Evolutionary conservation across 192 early-diverging fungal genomes (phyloP).

Genomic region (Spizellomyces punctatus): DNA sequence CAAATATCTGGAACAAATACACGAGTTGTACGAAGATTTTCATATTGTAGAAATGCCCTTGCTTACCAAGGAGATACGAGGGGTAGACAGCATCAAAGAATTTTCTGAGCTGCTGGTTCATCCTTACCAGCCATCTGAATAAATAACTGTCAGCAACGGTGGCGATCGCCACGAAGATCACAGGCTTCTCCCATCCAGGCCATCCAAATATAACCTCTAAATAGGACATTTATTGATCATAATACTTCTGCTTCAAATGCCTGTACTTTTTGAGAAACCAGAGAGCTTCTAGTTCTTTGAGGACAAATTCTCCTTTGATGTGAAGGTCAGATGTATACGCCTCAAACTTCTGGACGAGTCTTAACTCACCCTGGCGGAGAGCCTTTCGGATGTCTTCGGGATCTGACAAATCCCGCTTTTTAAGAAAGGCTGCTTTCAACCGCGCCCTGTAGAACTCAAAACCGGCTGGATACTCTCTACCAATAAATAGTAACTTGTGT

Average conservation of each 20-base stretch:
- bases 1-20: constrained; percentile 98
- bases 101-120: constrained; percentile 92
- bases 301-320: constrained; percentile 36
- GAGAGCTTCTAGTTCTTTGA: constrained; percentile 39
- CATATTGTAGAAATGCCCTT: constrained; percentile 93
- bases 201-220: too few relatives aligned
- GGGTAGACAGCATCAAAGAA: constrained; percentile 86
- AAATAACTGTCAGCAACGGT: too few relatives aligned
- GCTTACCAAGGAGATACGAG: constrained; percentile 94
- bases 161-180: too few relatives aligned
- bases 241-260: constrained; percentile 23
- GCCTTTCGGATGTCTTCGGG: constrained; percentile 31
- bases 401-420: constrained; percentile 30
- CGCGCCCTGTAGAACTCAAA: constrained; percentile 14
- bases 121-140: constrained; percentile 55
- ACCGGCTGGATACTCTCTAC: constrained; percentile 36
- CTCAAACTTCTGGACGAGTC: not conserved
- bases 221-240: not conserved
- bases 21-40: constrained; percentile 99
- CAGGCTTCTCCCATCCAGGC: too few relatives aligned
- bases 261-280: constrained; percentile 46
- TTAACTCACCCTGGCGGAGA: constrained; percentile 25
- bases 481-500: constrained; percentile 29
- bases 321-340: not conserved
- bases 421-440: constrained; percentile 37